Conservation (phyloP, 2,329 filamentous ascomycete species). For the Sporothrix curviconia region DNA sequence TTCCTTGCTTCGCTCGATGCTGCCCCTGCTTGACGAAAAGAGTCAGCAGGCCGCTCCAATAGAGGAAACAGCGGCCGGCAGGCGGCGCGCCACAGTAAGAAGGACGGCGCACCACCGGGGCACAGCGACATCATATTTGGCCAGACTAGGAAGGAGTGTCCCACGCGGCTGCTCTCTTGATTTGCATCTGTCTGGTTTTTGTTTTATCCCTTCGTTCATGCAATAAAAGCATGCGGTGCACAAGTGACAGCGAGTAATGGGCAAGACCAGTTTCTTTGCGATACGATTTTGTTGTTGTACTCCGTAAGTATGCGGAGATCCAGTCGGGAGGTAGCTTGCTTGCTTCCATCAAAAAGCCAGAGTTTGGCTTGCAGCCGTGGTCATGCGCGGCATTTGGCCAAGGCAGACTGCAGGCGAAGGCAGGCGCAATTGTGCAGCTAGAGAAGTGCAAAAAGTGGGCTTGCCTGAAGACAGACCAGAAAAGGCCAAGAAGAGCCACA, state of each 20-base stretch:
- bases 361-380: background rate
- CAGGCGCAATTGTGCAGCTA: background rate
- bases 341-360: too few species aligned
- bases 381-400: constrained; percentile 13
- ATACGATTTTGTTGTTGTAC: too few species aligned
- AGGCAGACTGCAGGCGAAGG: constrained; percentile 13
- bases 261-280: background rate
- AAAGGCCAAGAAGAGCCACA: background rate
- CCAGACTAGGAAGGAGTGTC: background rate
- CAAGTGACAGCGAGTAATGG: background rate
- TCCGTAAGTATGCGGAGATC: too few species aligned
- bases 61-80: background rate
- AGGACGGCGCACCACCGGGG: background rate
- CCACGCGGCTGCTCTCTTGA: background rate
- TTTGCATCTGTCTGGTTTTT: background rate
- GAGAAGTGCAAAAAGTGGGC: background rate
- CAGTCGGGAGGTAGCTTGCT: too few species aligned
- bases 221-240: background rate
- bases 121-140: background rate
- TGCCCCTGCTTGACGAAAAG: background rate
- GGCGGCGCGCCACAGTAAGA: background rate
- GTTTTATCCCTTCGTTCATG: background rate
- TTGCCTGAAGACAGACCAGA: constrained; percentile 4
- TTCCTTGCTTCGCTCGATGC: background rate
- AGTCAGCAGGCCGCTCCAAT: constrained; percentile 1